Base-by-base conservation (phyloP, 2,329 filamentous ascomycete genomes). In the Colletotrichum tofieldiae region DNA sequence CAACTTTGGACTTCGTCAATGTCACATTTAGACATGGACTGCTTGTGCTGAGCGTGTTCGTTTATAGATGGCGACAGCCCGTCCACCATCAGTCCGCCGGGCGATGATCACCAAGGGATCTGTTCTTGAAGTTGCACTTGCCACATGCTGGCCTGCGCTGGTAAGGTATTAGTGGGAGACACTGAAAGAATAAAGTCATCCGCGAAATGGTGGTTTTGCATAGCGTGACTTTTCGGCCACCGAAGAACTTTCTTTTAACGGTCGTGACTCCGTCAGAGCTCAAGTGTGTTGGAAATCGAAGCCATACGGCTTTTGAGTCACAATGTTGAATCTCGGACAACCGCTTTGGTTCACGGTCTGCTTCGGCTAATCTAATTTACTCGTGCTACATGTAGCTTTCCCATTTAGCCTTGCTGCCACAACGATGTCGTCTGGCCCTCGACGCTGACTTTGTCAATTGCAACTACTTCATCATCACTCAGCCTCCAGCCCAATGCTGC, bases 391-490 rank as follows among this genome's bases (percentile, higher is more conserved):
- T n/a, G 1, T 18, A 6, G 6, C 23, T 26, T 11, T n/a, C 6
- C 7, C 20, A 11, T 32, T 5, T 11, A 60, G 11, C n/a, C n/a
- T 14, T 60, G 45, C 52, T 60, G 61, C 43, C 61, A 65, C 16
- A 32, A 20, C 8, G 61, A 65, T 3, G 37, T 65, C 2, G 41
- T 58, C 7, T 59, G 23, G 7, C 32, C 43, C 39, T 64, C 52
- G 2, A 65, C 16, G 35, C 43, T 39, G 37, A 47, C 62, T 35
- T 65, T 52, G 29, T 66, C 37, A 16, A 59, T 47, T 14, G 54
- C 29, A n/a, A 39, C 11, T 1, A 54, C 39, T 45, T 54, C 52
- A 1, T 65, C 54, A 0, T 65, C 43, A 26, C 20, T 54, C 43
- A 59, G 51, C 20, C 52, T 70, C 29, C 43, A 65, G 5, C 37